A percentile compares a stretch with the other conserved stretches of the same genome.
Conservation (phyloP, 2,329 filamentous ascomycete genomes). For the Sclerotinia subarctica region DNA sequence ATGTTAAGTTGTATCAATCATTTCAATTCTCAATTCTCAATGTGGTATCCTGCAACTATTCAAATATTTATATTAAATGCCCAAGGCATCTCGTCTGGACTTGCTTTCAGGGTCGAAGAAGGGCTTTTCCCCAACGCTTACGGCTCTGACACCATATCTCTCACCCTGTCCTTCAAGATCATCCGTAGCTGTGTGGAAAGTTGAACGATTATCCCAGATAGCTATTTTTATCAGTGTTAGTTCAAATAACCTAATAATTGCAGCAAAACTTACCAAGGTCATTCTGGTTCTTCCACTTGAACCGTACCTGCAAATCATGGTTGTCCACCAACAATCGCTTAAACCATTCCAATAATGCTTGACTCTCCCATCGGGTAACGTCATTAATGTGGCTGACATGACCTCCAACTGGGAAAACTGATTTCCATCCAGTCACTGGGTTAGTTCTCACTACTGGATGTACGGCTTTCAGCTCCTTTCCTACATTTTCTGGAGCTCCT, state of each 20-base stretch:
- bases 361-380: slow-evolving; percentile 48
- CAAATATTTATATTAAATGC: not conserved
- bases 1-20: not conserved
- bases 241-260: no score
- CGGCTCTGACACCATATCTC: slow-evolving; percentile 46
- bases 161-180: slow-evolving; percentile 50
- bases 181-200: slow-evolving; percentile 53
- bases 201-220: slow-evolving; percentile 57
- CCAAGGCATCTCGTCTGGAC: slow-evolving; percentile 43
- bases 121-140: slow-evolving; percentile 50
- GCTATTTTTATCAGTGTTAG: slow-evolving; percentile 31
- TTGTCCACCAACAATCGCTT: slow-evolving; percentile 50
- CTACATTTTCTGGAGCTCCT: slow-evolving; percentile 51
- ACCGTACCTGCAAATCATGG: slow-evolving; percentile 53
- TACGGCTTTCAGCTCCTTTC: slow-evolving; percentile 46
- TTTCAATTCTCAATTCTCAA: not conserved
- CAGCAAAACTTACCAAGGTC: slow-evolving; percentile 31
- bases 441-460: slow-evolving; percentile 57
- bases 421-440: slow-evolving; percentile 57
- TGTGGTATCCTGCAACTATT: not conserved
- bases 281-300: slow-evolving; percentile 40
- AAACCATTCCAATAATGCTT: slow-evolving; percentile 51
- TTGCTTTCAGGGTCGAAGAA: slow-evolving; percentile 49
- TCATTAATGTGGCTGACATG: slow-evolving; percentile 52
- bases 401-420: slow-evolving; percentile 50